Evolutionary conservation across 2,329 filamentous ascomycete species (phyloP).

Genomic region (Beauveria sp.): DNA sequence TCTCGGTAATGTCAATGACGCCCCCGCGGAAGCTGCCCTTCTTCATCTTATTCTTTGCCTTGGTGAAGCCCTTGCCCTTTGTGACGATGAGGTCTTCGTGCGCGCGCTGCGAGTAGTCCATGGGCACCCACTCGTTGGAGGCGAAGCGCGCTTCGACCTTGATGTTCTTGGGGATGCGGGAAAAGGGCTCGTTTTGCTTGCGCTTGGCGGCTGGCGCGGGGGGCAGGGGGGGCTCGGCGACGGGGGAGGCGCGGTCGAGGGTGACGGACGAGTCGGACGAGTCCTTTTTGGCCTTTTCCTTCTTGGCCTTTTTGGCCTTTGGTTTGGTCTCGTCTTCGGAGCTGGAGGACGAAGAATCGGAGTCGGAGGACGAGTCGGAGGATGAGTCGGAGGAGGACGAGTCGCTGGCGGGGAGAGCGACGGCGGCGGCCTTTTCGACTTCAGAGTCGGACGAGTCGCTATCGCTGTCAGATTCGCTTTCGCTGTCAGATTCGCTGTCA

Average conservation of each 20-base stretch:
- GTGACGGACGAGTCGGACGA: slow-evolving; percentile 42
- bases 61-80: slow-evolving; percentile 94
- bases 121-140: slow-evolving; percentile 74
- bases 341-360: slow-evolving; percentile 18
- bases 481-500: slow-evolving; percentile 15
- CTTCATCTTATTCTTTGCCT: slow-evolving; percentile 99
- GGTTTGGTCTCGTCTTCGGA: slow-evolving; percentile 18
- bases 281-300: slow-evolving; percentile 20
- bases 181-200: slow-evolving; percentile 63
- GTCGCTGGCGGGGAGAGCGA: slow-evolving; percentile 30
- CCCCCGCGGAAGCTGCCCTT: slow-evolving; percentile 86
- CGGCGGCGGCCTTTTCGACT: slow-evolving; percentile 21
- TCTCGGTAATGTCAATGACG: slow-evolving; percentile 70
- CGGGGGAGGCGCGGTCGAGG: slow-evolving; percentile 35
- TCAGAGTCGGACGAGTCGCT: slow-evolving; percentile 18
- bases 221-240: slow-evolving; percentile 42
- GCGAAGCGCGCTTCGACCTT: slow-evolving; percentile 60
- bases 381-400: slow-evolving; percentile 16
- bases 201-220: slow-evolving; percentile 41
- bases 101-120: slow-evolving; percentile 84
- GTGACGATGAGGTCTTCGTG: slow-evolving; percentile 85
- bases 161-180: slow-evolving; percentile 63
- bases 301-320: slow-evolving; percentile 14
- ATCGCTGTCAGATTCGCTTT: slow-evolving; percentile 23
- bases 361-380: slow-evolving; percentile 16